phyloP scores from a whole-genome alignment of 2,329 filamentous ascomycete genomes.

The Colletotrichum euphorbiae region DNA sequence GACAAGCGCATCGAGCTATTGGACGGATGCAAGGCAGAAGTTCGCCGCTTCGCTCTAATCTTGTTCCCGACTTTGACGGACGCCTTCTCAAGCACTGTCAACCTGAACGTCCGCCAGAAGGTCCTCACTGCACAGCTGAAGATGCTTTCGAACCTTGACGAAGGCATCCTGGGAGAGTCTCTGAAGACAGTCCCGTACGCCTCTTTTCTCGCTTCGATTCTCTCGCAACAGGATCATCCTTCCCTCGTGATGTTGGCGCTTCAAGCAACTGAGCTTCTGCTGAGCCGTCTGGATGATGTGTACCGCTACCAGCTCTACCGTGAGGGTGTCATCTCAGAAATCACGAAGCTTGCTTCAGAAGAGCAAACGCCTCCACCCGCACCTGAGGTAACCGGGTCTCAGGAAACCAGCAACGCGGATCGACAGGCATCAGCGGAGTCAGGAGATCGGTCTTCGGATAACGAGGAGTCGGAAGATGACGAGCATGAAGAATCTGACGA shows the following conservation, averaged over 20 bases:
- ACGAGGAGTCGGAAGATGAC: constrained; percentile 62
- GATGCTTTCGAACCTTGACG: constrained; percentile 96
- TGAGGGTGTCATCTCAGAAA: constrained; percentile 94
- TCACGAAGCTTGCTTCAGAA: constrained; percentile 78
- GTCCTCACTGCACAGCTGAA: constrained; percentile 96
- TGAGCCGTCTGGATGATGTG: constrained; percentile 84
- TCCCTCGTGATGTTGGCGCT: constrained; percentile 87
- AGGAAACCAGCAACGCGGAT: constrained; percentile 22
- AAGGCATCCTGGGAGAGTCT: constrained; percentile 84
- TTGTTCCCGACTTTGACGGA: constrained; percentile 95
- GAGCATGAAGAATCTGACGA: constrained; percentile 62
- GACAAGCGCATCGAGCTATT: constrained; percentile 87
- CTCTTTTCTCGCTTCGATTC: constrained; percentile 92
- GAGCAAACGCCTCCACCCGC: constrained; percentile 50
- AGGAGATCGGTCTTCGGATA: constrained; percentile 52
- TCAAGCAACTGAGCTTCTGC: constrained; percentile 88
- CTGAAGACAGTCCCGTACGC: constrained; percentile 91
- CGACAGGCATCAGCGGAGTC: constrained; percentile 29
- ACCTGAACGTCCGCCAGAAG: constrained; percentile 92
- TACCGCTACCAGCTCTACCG: constrained; percentile 98
- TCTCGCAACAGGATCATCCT: constrained; percentile 94
- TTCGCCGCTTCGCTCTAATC: constrained; percentile 92
- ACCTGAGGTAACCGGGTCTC: constrained; percentile 44
- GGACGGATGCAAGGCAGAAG: constrained; percentile 83
- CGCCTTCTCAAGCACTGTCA: constrained; percentile 97